Evolutionary conservation across 1,139 yeast genomes (phyloP), one percentile per base, ranked within the genome.

Genomic region (Suhomyces panamericanus): DNA sequence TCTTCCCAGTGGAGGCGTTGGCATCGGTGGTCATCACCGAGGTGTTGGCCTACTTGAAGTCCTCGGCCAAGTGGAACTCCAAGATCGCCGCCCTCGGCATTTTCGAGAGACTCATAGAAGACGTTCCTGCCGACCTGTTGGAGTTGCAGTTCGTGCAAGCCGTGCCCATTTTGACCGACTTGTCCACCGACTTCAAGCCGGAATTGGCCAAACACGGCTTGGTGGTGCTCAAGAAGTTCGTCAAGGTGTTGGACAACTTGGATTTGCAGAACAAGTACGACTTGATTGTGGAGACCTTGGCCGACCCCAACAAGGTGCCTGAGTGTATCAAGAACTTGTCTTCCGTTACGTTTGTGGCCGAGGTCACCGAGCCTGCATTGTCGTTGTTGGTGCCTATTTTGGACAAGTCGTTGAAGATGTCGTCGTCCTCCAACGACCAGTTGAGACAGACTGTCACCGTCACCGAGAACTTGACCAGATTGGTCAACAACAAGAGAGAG

Each of bases 281-380:
- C 53, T 71, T 89, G 50, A 89, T 93, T 62, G 87, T 88, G 41
- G 87, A 85, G 51, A 93, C 98, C 41, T 78, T 93, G 64, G 89
- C 95, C 41, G 87, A 93, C 62, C 98, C 98, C 38, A 77, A 77
- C 54, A 87, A 86, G 62, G 96, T 91, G 41, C 87, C 96, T 47
- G 86, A 83, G 49, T 90, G 96, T 67, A 88, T 93, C 66, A 88
- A 87, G 67, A 82, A 91, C 42, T 78, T 93, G 52, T 86, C 96
- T 2, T 87, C 95, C 39, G 98, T 93, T 44, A 93, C 99, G 0
- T 93, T 93, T 66, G 99, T 93, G 41, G 96, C 99, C 39, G 99
- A 93, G 72, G 99, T 93, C 51, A 93, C 98, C 14, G 98, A 91
- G 69, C 95, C 98, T 8, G 95, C 96, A 7, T 76, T 93, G 55